A percentile compares a stretch with the other conserved stretches of the same genome.
phyloP scores from a whole-genome alignment of 176 grass and related monocot genomes.

The Ensete ventricosum region DNA sequence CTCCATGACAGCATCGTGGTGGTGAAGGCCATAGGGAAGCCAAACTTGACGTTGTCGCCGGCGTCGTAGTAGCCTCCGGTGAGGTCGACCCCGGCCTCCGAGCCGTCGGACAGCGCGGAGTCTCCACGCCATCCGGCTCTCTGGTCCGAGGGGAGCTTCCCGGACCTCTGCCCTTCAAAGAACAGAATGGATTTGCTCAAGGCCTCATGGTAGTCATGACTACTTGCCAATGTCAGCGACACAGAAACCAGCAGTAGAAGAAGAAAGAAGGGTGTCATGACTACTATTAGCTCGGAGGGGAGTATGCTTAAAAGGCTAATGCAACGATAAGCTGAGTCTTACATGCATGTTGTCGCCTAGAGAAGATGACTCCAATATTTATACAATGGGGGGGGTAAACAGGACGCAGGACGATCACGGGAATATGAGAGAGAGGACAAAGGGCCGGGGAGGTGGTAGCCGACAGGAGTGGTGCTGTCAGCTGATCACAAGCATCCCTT shows the following conservation, averaged over 20 bases:
- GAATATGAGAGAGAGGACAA: conserved; percentile 23
- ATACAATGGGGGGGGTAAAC: neutral
- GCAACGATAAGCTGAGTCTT: neutral
- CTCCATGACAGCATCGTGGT: conserved; percentile 90
- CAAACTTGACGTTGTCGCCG: conserved; percentile 94
- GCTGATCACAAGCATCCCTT: conserved; percentile 53
- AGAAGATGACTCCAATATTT: neutral
- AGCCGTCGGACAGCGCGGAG: conserved; percentile 56
- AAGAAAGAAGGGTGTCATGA: neutral
- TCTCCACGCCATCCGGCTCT: conserved; percentile 59
- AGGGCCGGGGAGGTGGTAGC: conserved; percentile 32
- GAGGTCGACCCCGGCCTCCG: conserved; percentile 54
- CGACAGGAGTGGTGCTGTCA: conserved; percentile 38
- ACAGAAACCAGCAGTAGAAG: conserved; percentile 14
- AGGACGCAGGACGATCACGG: conserved; percentile 46
- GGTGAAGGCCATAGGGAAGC: conserved; percentile 91
- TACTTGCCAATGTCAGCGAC: conserved; percentile 17
- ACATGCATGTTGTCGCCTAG: neutral
- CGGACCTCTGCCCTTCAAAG: conserved; percentile 86
- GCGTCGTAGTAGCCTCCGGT: conserved; percentile 87
- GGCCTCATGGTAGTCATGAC: conserved; percentile 65
- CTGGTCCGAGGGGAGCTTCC: conserved; percentile 44
- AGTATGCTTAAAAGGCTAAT: neutral
- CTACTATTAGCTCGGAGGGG: neutral
- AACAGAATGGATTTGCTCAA: conserved; percentile 82